Evolutionary conservation across 1,284 basidiomycete genomes (phyloP), one percentile per base, ranked within the genome.

Genomic region (Fomes fomentarius): DNA sequence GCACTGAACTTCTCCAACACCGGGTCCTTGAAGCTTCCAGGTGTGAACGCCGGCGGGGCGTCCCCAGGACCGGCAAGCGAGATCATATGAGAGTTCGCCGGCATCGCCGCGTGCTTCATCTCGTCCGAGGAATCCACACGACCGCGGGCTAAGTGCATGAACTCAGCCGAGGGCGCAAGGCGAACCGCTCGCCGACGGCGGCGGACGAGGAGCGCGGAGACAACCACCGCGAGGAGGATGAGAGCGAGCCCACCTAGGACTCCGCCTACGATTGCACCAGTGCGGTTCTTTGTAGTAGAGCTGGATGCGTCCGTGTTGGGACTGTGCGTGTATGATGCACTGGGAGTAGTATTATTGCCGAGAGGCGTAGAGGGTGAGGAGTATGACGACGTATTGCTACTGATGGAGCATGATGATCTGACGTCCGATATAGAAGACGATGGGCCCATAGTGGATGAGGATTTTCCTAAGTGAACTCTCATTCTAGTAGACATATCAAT

Each of bases 31-130:
- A 53, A 67, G 9, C 8, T 9, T 6, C 65, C 65, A 8, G 53
- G 46, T 0, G 63, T 66, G 60, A 69, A 67, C 26, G 65, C 35
- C 3, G 67, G 67, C 8, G 63, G 66, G 3, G 34, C 51, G 21
- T 58, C 53, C 9, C 57, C 62, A 28, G 55, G 47, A n/a, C 47
- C 51, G n/a, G 49, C 45, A 19, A 56, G 35, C 31, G 52, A 46
- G 44, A 50, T 15, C 12, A 45, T 42, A 15, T 45, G 45, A 1
- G 42, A 44, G 15, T 35, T 37, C 25, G 42, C 26, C 17, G 35
- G 52, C 26, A n/a, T n/a, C n/a, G n/a, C n/a, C n/a, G 35, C 21
- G 19, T 17, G 54, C 17, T 45, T 24, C 39, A 30, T 50, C 12
- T 25, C 14, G n/a, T 8, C 21, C n/a, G 14, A 17, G 14, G 42